These are phyloP conservation scores for Phytophthora hibernalis DNA, from an alignment of 352 stramenopile species.

Conservation along the genomic window DNA sequence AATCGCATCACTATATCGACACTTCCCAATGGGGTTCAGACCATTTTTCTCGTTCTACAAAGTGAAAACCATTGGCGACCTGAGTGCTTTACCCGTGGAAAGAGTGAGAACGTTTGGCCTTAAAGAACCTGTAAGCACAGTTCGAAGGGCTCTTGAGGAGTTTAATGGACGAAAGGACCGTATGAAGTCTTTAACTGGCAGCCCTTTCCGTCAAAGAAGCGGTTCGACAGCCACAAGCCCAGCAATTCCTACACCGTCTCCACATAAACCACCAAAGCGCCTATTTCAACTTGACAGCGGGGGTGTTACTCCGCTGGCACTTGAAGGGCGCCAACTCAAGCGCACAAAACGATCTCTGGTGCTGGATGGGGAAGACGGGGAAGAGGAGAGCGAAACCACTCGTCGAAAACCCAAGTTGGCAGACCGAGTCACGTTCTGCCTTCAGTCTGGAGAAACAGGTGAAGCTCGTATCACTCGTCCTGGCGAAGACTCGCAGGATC, in stretches of 20 bases:
- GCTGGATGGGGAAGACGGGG: conserved; percentile 24
- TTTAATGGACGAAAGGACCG: conserved; percentile 53
- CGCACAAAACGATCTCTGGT: conserved; percentile 51
- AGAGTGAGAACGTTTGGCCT: conserved; percentile 68
- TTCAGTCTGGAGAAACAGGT: conserved; percentile 43
- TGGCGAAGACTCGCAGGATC: conserved; percentile 63
- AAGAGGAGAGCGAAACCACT: conserved; percentile 16
- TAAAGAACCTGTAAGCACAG: conserved; percentile 61
- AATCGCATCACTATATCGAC: conserved; percentile 53
- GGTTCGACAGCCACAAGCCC: conserved; percentile 26
- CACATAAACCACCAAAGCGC: conserved; percentile 46
- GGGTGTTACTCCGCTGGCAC: conserved; percentile 22
- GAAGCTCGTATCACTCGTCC: conserved; percentile 54
- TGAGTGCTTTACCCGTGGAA: conserved; percentile 54
- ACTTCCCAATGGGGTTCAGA: conserved; percentile 66
- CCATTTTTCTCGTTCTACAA: conserved; percentile 71
- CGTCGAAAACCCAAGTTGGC: conserved; percentile 47
- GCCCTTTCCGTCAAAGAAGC: conserved; percentile 45
- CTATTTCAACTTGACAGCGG: conserved; percentile 19
- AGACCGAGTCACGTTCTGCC: conserved; percentile 62
- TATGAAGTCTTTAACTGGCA: conserved; percentile 45
- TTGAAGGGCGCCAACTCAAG: conserved; percentile 54
- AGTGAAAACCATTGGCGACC: conserved; percentile 73
- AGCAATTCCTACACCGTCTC: conserved; percentile 40
- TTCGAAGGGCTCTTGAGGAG: conserved; percentile 62